Base-by-base conservation (phyloP, 73 alveolate species). In the Tetrahymena elliotti region DNA sequence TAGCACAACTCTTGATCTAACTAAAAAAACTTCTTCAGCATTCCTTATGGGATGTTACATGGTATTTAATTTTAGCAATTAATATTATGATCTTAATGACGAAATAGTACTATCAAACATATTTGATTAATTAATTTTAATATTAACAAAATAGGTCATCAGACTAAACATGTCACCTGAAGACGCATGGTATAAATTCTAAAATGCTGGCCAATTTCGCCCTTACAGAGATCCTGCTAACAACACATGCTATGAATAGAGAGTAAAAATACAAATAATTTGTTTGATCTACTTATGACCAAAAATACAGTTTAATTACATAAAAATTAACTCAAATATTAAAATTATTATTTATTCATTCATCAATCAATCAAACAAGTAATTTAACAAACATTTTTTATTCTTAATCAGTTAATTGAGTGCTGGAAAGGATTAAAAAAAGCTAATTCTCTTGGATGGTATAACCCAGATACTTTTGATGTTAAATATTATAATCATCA, bases 401-500 rank as follows among this genome's bases (percentile, higher is more conserved):
- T n/a, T n/a, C n/a, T n/a, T 27, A 68, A 68, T 22, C 2, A 68
- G 88, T 10, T 97, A 34, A 20, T 93, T 18, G 98, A 97, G 33
- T 95, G 92, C 93, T 94, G 97, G 38, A 92, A 95, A 41, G 99
- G 99, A 16, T 94, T 97, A 54, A 97, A 97, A 82, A 53, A 92
- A 34, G 98, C 98, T 0, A 97, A 97, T 83, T 92, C 96, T 35
- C 94, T 97, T 24, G 98, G 97, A 53, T 97, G 99, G 99, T 97
- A 97, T 93, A 93, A 97, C 93, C 97, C 96, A 94, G 94, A 92
- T 88, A 96, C 95, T 22, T 97, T 96, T 38, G 93, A 96, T 52
- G 37, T 93, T 12, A 92, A 93, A 47, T 97, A 95, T 41, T 96
- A 95, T 47, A 97, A 96, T 83, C 83, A 96, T 41, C 94, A 68